Evolutionary conservation across 139 green algal species (phyloP).

Genomic region (Pleodorina starrii): DNA sequence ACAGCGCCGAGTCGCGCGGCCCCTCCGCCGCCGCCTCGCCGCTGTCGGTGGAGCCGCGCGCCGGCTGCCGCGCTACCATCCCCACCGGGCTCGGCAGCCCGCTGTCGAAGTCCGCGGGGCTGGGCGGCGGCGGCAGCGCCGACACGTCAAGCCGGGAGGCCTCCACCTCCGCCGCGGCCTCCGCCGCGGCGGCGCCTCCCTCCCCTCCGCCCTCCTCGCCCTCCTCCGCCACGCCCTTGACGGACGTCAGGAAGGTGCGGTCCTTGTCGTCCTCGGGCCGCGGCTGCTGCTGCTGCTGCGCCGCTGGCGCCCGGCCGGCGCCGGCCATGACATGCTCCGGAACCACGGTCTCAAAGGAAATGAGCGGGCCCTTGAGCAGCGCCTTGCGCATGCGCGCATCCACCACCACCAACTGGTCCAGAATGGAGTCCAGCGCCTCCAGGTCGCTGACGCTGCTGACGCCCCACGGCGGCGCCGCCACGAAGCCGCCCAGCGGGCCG

Average conservation of each 20-base stretch:
- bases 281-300: not conserved
- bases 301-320: not conserved
- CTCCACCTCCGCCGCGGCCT: not conserved
- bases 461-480: conserved; percentile 16
- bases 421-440: conserved; percentile 63
- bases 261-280: conserved; percentile 26
- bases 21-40: too few relatives aligned
- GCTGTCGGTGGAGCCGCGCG: too few relatives aligned
- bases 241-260: conserved; percentile 58
- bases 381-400: conserved; percentile 60
- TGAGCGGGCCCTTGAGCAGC: conserved; percentile 57
- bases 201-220: conserved; percentile 11
- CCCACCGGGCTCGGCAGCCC: too few relatives aligned
- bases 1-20: not conserved
- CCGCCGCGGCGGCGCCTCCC: not conserved
- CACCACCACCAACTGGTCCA: conserved; percentile 62
- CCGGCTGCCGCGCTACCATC: too few relatives aligned
- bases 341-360: conserved; percentile 66
- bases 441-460: conserved; percentile 59
- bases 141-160: not conserved
- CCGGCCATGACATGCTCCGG: conserved; percentile 39
- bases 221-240: conserved; percentile 51
- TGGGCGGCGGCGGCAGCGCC: not conserved
- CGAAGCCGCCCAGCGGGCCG: not conserved
- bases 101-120: not conserved